phyloP scores from a whole-genome alignment of 495 filamentous ascomycete species.

The Aspergillus kassunensis region DNA sequence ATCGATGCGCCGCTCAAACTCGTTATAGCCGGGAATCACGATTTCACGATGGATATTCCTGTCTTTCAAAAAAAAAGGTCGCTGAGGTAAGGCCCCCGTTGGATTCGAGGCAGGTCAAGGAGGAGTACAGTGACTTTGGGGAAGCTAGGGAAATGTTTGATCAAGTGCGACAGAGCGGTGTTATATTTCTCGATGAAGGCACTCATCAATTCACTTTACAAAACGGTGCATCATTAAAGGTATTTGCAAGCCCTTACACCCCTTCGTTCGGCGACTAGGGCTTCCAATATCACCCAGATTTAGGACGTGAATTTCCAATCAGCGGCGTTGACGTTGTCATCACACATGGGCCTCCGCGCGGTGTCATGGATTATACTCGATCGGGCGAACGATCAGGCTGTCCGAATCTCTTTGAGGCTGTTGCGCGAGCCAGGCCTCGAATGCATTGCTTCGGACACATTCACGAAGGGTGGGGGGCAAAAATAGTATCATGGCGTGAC shows the following conservation, averaged over 20 bases:
- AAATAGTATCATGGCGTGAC: slow-evolving; percentile 52
- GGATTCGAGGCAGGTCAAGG: slow-evolving; percentile 23
- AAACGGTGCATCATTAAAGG: slow-evolving; percentile 55
- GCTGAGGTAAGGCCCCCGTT: slow-evolving; percentile 17
- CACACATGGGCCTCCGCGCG: slow-evolving; percentile 32
- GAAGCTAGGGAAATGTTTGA: slow-evolving; percentile 25
- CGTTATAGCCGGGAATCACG: slow-evolving; percentile 70
- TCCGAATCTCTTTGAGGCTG: slow-evolving; percentile 18
- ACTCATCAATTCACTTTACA: slow-evolving; percentile 46
- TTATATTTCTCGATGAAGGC: slow-evolving; percentile 62
- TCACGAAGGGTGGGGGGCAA: slow-evolving; percentile 64
- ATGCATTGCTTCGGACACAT: slow-evolving; percentile 75
- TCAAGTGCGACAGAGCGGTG: slow-evolving; percentile 31
- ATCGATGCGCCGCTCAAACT: slow-evolving; percentile 62
- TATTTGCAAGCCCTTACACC: slow-evolving; percentile 66
- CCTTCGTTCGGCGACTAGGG: slow-evolving; percentile 25
- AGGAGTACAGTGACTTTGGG: slow-evolving; percentile 28
- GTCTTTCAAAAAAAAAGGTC: slow-evolving; percentile 27
- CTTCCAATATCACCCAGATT: slow-evolving; percentile 7
- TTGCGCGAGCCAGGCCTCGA: slow-evolving; percentile 48
- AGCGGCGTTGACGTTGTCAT: too few species aligned
- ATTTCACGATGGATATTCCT: slow-evolving; percentile 56
- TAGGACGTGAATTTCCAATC: slow-evolving; percentile 31
- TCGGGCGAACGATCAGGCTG: slow-evolving; percentile 13
- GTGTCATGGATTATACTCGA: slow-evolving; percentile 29